phyloP scores from a whole-genome alignment of 768 basidiomycete genomes.

The Flagelloscypha sp. region DNA sequence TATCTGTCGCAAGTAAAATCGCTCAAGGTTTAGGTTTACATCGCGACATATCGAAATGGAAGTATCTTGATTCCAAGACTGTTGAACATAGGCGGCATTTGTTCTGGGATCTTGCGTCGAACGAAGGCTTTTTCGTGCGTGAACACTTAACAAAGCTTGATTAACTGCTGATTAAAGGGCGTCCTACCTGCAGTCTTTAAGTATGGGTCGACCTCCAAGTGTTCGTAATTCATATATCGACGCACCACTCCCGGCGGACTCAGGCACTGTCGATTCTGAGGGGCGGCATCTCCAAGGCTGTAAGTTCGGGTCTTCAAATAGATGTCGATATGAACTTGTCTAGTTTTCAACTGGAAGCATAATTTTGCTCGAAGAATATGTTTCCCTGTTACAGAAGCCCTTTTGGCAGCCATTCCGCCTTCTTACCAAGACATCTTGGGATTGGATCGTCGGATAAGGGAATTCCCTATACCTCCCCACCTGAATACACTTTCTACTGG shows the following conservation, averaged over 20 bases:
- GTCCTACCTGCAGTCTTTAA: slow-evolving; percentile 37
- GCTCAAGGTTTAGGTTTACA: slow-evolving; percentile 50
- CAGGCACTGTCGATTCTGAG: slow-evolving; percentile 37
- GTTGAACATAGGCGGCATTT: slow-evolving; percentile 54
- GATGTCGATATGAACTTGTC: no score
- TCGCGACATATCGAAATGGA: slow-evolving; percentile 63
- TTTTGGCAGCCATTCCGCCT: slow-evolving; percentile 52
- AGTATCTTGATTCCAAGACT: slow-evolving; percentile 49
- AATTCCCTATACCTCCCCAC: slow-evolving; percentile 47
- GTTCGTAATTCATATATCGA: slow-evolving; percentile 52
- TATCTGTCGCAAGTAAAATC: slow-evolving; percentile 46
- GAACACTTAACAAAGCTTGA: not conserved
- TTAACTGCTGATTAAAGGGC: not conserved
- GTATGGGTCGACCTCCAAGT: slow-evolving; percentile 52
- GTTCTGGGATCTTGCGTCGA: slow-evolving; percentile 68
- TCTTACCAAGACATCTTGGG: slow-evolving; percentile 58
- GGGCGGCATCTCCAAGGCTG: slow-evolving; percentile 43
- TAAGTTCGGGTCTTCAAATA: no score
- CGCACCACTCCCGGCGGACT: slow-evolving; percentile 49
- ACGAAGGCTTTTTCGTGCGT: no score
- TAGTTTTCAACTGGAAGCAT: no score
- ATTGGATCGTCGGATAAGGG: slow-evolving; percentile 58
- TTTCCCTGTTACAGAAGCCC: slow-evolving; percentile 44
- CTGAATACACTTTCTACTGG: no score
- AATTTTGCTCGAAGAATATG: slow-evolving; percentile 43